Base-by-base conservation (phyloP, 225 moss, liverwort and hornwort genomes). In the Asterella californica region DNA sequence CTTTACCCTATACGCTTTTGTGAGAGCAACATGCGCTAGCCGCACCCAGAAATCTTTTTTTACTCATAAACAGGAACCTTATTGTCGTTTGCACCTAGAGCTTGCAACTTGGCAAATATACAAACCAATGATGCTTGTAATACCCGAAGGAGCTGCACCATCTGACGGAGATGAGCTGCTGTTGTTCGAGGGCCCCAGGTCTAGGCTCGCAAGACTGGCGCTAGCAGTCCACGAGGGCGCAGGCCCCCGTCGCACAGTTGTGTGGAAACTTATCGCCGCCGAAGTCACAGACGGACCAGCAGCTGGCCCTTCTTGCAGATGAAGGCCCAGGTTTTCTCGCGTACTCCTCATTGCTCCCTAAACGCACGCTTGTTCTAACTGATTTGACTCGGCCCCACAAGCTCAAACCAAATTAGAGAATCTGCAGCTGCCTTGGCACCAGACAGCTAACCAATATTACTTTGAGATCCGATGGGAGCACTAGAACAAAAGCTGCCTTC, bases 331-430 rank as follows among this genome's bases (percentile, higher is more conserved):
- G 77, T 46, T 82, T 48, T 83, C 87, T 84, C 81, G 82, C 83
- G 83, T 70, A 73, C 27, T 84, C 85, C 80, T 77, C 42, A 81
- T 75, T 83, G 78, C 84, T 78, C 83, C 82, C 42, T 68, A 57
- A 82, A 86, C 76, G 79, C 88, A 88, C 85, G 85, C 88, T 85
- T 88, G 85, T 85, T 85, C 84, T 82, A 69, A 79, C 45, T 72
- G 47, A 72, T 72, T 45, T 45, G 71, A 15, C 81, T 70, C 59
- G 72, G 59, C 65, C 52, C 49, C 55, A 42, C 30, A 50, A 27
- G 25, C 72, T 63, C 33, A 12, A 53, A 48, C 34, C 50, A 47
- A 69, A 32, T 54, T 50, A 53, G 27, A 30, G n/a, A 50, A 30
- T 27, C 29, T 48, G 11, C 25, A n/a, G 73, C 17, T 17, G 30